Evolutionary conservation across 805 yeast genomes (phyloP), one percentile per base, ranked within the genome.

Genomic region (Wickerhamiella brachini): DNA sequence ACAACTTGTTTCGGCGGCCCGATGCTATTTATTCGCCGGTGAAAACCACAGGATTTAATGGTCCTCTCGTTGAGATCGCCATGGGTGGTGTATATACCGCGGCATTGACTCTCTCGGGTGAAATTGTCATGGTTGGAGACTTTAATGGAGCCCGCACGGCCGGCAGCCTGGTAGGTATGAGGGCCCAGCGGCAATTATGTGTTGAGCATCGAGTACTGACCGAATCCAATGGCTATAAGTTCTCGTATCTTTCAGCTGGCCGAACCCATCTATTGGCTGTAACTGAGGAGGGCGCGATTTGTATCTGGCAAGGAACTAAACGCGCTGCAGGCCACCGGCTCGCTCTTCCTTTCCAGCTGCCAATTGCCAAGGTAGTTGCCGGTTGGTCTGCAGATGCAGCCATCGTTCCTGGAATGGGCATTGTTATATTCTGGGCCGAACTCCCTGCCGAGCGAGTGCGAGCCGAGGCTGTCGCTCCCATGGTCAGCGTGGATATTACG

Each of bases 381-480:
- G 38, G 41, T 15, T 47, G 49, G 49, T 31, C 38, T 8, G 44
- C 41, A 23, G 13, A 17, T 7, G 49, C 49, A 4, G 49, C 26
- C 43, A n/a, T 47, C 5, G 26, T 23, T 15, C 41, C 21, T 2
- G 41, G 23, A 3, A 17, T 37, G 17, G 49, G 49, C n/a, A 15
- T 47, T 9, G 38, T 20, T 5, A 10, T 47, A 4, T 47, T 46
- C 22, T 37, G 34, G 42, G 26, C 15, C 5, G 26, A 18, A 2
- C 20, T 17, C 7, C 20, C 20, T 7, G 4, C 41, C 7, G 20
- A 15, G 13, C 34, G 34, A 9, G 4, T 29, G 15, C 34, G 34
- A 12, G 20, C 41, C 41, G 41, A 37, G 9, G 20, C 44, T 2
- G 37, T 17, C 2, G 34, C 43, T 9, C 15, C n/a, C 8, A 20